These are phyloP conservation scores for Trichophyton rubrum DNA, from an alignment of 2,329 filamentous ascomycete species.

Conservation along the genomic window DNA sequence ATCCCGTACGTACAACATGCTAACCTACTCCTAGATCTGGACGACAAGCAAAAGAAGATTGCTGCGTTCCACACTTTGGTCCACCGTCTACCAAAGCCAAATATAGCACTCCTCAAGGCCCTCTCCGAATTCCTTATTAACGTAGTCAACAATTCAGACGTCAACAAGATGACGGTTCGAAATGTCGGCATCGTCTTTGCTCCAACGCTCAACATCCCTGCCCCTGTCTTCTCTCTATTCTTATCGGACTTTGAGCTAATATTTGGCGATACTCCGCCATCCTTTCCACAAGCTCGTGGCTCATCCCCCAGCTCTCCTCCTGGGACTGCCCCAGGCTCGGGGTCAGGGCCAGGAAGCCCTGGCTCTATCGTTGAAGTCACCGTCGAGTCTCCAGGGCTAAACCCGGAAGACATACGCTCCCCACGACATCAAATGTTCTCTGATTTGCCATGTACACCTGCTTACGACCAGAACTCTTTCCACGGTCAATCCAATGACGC, in stretches of 20 bases:
- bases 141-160: constrained; percentile 77
- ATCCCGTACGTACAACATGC: neutral
- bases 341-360: neutral
- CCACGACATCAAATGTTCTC: constrained; percentile 55
- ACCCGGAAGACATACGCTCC: constrained; percentile 49
- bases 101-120: constrained; percentile 69
- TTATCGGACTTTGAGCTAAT: constrained; percentile 80
- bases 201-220: constrained; percentile 89
- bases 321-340: neutral
- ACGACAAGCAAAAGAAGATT: constrained; percentile 64
- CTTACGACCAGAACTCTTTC: constrained; percentile 47
- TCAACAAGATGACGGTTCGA: constrained; percentile 96
- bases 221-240: constrained; percentile 86
- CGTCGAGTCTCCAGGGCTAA: constrained; percentile 26
- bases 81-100: constrained; percentile 64
- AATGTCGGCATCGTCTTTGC: constrained; percentile 98
- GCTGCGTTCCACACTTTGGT: constrained; percentile 64
- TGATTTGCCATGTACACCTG: constrained; percentile 49
- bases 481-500: constrained; percentile 17
- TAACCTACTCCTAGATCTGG: constrained; percentile 44
- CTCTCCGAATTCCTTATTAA: constrained; percentile 79
- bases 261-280: constrained; percentile 38
- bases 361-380: constrained; percentile 32
- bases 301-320: neutral
- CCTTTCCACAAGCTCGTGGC: neutral